Conservation (phyloP, 1,284 basidiomycete genomes). For the Ganoderma leucocontextum region DNA sequence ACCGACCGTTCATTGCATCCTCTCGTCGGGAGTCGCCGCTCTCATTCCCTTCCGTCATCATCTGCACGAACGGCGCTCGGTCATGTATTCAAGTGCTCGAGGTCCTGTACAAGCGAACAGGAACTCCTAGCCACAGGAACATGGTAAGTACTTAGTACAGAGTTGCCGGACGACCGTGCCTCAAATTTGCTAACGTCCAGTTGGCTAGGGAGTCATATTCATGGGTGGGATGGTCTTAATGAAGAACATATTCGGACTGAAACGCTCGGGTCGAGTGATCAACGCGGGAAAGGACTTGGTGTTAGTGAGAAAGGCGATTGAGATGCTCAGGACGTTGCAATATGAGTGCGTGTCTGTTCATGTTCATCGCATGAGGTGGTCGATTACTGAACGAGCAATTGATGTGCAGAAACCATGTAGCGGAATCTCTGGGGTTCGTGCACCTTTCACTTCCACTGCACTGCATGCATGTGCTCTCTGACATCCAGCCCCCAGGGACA, state of each 20-base stretch:
- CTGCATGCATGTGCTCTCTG: neutral
- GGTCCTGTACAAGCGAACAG: slow-evolving; percentile 41
- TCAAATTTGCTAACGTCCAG: neutral
- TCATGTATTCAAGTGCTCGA: slow-evolving; percentile 63
- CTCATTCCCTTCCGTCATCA: slow-evolving; percentile 63
- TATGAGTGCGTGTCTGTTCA: neutral
- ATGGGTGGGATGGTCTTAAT: neutral
- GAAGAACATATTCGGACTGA: neutral
- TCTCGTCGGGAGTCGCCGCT: slow-evolving; percentile 46
- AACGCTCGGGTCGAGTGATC: neutral
- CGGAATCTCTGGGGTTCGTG: neutral
- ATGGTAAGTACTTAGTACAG: slow-evolving; percentile 31
- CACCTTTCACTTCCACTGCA: neutral
- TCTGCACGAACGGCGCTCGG: slow-evolving; percentile 69
- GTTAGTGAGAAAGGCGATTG: neutral
- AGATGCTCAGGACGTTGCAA: neutral
- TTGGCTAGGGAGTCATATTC: neutral
- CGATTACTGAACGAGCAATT: neutral
- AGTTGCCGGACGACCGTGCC: neutral
- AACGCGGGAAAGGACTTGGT: neutral
- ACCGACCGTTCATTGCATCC: slow-evolving; percentile 40
- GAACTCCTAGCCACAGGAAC: slow-evolving; percentile 33
- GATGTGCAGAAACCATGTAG: neutral
- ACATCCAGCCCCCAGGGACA: neutral
- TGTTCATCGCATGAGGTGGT: neutral